These are phyloP conservation scores for Aureobasidium mangrovei DNA, from an alignment of 2,329 filamentous ascomycete genomes.

Conservation along the genomic window DNA sequence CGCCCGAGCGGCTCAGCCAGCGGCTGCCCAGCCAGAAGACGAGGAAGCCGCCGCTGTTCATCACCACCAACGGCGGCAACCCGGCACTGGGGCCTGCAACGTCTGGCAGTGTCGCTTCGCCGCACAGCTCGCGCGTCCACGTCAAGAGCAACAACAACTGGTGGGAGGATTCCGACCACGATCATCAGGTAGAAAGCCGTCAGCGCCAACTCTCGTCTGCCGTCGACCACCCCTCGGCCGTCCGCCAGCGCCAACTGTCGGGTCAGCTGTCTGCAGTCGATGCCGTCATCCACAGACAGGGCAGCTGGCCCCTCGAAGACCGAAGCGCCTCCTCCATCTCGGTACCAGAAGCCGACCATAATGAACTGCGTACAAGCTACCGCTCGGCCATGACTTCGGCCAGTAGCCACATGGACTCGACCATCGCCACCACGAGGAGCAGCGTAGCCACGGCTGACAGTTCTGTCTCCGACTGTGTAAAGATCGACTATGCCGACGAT, in stretches of 20 bases:
- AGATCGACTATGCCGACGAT: constrained; percentile 36
- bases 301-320: constrained; percentile 11
- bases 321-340: neutral
- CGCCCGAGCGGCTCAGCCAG: constrained; percentile 32
- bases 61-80: neutral
- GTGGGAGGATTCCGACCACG: neutral
- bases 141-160: constrained; percentile 6
- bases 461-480: constrained; percentile 61
- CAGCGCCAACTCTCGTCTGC: constrained; percentile 3
- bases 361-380: constrained; percentile 48
- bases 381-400: constrained; percentile 50
- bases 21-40: constrained; percentile 13
- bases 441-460: constrained; percentile 74
- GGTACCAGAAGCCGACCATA: constrained; percentile 16
- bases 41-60: constrained; percentile 4
- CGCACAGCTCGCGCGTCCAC: constrained; percentile 2
- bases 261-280: neutral
- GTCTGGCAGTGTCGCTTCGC: neutral
- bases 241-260: neutral
- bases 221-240: constrained; percentile 1
- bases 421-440: constrained; percentile 67
- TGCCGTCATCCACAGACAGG: neutral
- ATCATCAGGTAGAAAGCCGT: neutral
- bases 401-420: constrained; percentile 49
- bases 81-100: neutral